Base-by-base conservation (phyloP, 352 stramenopile genomes). In the Globisporangium perplexum region DNA sequence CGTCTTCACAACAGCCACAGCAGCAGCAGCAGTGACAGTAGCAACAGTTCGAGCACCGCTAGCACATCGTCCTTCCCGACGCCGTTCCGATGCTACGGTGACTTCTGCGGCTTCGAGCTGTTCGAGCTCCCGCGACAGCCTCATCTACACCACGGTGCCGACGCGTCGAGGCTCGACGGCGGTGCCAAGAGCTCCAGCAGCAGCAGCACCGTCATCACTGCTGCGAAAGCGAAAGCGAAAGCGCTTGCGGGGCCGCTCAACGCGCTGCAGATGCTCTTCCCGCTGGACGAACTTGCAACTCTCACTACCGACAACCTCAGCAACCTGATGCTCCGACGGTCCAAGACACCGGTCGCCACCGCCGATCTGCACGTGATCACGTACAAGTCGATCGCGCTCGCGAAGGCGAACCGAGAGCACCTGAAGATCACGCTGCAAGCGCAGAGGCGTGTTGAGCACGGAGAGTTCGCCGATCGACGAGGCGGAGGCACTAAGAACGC, bases 341-440 rank as follows among this genome's bases (percentile, higher is more conserved):
- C 33, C 33, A 39, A 39, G 33, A 17, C 33, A 2, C 33, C 33
- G 46, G 36, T 46, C 20, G 60, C 57, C 8, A 43, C 42, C 35
- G 38, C 50, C 0, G 68, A 86, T 2, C 59, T 86, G 7, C 68
- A 67, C 15, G 66, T 86, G 51, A 72, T 95, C 62, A 81, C 68
- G 38, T 93, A 88, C 68, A 79, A 80, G 57, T 90, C 77, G n/a
- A 83, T 96, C 48, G 71, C 75, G 11, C 59, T 95, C 14, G 79
- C 72, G 10, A 89, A 77, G 53, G 55, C 58, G 24, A 84, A 90
- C 53, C 69, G 72, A 44, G 61, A 80, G 47, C 75, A 84, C 33
- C 31, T 86, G 1, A 35, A 62, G 1, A 48, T 55, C 7, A 31
- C 38, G 0, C 46, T 77, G 0, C 48, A 67, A 33, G n/a, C 20